Base-by-base conservation (phyloP, 2,329 filamentous ascomycete genomes). In the Amauroascus niger region DNA sequence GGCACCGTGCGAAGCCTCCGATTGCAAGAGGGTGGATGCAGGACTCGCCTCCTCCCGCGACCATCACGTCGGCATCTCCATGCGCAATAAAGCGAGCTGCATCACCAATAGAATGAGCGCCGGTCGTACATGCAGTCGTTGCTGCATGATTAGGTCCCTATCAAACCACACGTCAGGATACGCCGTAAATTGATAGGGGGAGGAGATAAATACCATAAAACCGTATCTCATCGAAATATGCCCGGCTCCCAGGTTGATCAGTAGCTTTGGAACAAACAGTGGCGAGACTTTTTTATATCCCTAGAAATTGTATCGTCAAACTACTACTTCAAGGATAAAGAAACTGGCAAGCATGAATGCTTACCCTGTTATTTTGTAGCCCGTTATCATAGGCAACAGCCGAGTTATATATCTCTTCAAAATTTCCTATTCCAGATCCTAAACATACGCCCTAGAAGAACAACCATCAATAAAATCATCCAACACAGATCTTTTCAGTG, bases 21-120 rank as follows among this genome's bases (percentile, higher is more conserved):
- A 97, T 86, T 1, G 91, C 87, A 41, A 98, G 77, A 8, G 93
- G 93, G 65, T 98, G 91, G 53, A 98, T 91, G 67, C 93, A 98
- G 0, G 91, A 89, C 70, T 98, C 93, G 7, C 91, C 82, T 26
- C 91, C 91, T 40, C 93, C 93, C n/a, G 93, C 89, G 7, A 98
- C 73, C 89, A 98, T 97, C 52, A 97, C 85, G 67, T 95, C 80
- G 44, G 91, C 91, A 66, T 97, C 91, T 6, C 89, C 90, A 64
- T 83, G 84, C n/a, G 85, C 81, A 57, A 98, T 91, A 66, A 96
- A 88, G 16, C 91, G 82, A n/a, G 87, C 84, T 5, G 93, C 93
- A 67, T 98, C 93, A 16, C 91, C 93, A 48, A 98, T 84, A 1
- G 90, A 89, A 71, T 98, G 93, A 0, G 91, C 88, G 9, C 93